Evolutionary conservation across 2,329 filamentous ascomycete species (phyloP), one percentile per base, ranked within the genome.

Genomic region (Graphilbum sp.): DNA sequence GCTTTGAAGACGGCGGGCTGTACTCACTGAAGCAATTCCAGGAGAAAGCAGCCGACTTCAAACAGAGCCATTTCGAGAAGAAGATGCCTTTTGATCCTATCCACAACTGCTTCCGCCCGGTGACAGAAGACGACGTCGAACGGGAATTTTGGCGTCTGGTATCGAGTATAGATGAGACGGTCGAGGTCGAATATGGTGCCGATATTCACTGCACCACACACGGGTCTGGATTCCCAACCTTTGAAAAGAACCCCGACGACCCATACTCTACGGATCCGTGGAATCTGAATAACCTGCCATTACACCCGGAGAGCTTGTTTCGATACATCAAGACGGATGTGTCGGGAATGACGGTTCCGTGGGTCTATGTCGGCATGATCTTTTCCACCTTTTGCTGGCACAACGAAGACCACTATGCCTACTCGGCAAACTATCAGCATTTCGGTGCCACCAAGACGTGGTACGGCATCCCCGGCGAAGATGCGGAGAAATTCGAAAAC

Each of bases 301-400:
- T 96, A 37, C 79, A 94, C 46, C 75, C 80, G 1, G 88, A 96
- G 37, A 95, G 87, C 35, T 64, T 98, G 1, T 98, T 98, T 63
- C 75, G 88, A 35, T 84, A 98, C 50, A 96, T 98, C 64, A 96
- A 96, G 56, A 85, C 88, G 0, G 90, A 98, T 52, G 92, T 98
- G 38, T 96, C 90, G 2, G 90, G 90, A 29, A 98, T 98, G 90
- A 98, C 90, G 0, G 88, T 98, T 8, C 90, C 90, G 1, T 98
- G 90, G 90, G 75, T 98, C 4, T 98, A 98, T 53, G 90, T 98
- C 4, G 90, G 90, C 44, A 98, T 98, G 90, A 92, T 93, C 30
- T 98, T 98, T 55, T 98, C 90, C 0, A 96, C 90, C 0, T 98
- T 98, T 53, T 98, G 90, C 58, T 98, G 90, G 90, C 90, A 98